A percentile compares a stretch with the other conserved stretches of the same genome.
Conservation (phyloP, 352 stramenopile species). For the Lagenidium giganteum region DNA sequence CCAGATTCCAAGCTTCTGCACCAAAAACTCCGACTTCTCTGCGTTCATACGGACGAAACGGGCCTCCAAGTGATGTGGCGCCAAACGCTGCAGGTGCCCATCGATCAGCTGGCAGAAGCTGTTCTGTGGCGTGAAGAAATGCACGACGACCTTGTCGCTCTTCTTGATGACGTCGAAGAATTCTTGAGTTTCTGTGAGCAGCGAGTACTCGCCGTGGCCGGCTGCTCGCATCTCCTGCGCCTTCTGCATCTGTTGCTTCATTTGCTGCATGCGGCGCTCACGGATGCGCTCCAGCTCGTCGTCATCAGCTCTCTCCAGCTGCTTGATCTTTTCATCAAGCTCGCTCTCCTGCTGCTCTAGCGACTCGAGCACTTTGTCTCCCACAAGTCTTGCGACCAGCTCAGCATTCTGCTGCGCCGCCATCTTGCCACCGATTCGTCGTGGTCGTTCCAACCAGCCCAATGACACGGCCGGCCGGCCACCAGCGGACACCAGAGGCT, state of each 20-base stretch:
- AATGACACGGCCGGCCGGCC: too few species aligned
- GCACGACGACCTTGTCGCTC: constrained; percentile 88
- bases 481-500: too few species aligned
- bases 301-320: constrained; percentile 82
- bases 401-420: too few species aligned
- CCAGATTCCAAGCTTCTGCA: constrained; percentile 93
- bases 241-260: constrained; percentile 69
- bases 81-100: constrained; percentile 88
- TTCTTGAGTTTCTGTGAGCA: constrained; percentile 89
- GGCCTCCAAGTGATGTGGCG: constrained; percentile 91
- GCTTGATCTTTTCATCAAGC: constrained; percentile 81
- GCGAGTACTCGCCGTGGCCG: constrained; percentile 84
- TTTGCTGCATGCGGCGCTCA: constrained; percentile 66
- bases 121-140: constrained; percentile 95
- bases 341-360: constrained; percentile 83
- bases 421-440: too few species aligned
- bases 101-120: constrained; percentile 93
- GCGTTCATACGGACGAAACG: constrained; percentile 96
- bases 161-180: constrained; percentile 96
- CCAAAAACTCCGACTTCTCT: constrained; percentile 95
- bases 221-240: constrained; percentile 70
- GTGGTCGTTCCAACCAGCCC: too few species aligned
- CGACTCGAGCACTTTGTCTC: constrained; percentile 83
- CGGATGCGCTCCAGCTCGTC: constrained; percentile 87
- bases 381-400: constrained; percentile 73